Conservation (phyloP, 139 green algal genomes). For the Zygnema circumcarinatum region DNA sequence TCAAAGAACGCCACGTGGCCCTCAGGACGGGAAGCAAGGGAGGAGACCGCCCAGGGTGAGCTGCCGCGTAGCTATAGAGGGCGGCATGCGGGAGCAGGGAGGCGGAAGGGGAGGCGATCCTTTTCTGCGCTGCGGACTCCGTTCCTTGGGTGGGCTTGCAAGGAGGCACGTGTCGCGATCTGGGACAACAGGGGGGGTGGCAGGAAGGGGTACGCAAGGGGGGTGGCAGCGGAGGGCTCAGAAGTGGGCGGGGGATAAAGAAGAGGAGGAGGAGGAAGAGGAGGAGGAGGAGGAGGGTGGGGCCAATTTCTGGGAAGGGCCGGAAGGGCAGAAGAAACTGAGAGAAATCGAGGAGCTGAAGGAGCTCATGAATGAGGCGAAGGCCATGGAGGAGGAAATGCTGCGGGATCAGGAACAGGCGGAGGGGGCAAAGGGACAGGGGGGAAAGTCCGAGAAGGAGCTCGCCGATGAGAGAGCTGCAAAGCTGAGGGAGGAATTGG, state of each 20-base stretch:
- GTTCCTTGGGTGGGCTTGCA: no score
- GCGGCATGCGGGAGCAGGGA: no score
- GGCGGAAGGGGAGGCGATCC: no score
- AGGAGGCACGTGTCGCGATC: no score
- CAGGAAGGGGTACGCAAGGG: no score
- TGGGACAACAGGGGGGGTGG: no score
- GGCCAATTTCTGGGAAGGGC: slow-evolving; percentile 30
- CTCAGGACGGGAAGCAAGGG: no score
- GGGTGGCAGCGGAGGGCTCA: neutral
- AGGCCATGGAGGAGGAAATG: slow-evolving; percentile 21
- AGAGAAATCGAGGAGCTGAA: slow-evolving; percentile 45
- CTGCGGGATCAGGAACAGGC: neutral
- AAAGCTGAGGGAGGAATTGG: slow-evolving; percentile 28
- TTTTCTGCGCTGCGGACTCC: no score
- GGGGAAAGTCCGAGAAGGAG: slow-evolving; percentile 15
- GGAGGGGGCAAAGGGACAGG: neutral
- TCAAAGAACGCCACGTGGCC: no score
- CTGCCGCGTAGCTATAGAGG: no score
- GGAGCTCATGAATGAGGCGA: slow-evolving; percentile 18
- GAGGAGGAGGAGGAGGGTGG: slow-evolving; percentile 17
- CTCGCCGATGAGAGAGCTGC: slow-evolving; percentile 29
- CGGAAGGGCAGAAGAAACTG: slow-evolving; percentile 30
- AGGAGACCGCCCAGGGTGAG: no score
- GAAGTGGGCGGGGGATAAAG: neutral
- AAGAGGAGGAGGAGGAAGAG: neutral